Evolutionary conservation across 176 grass and related monocot species (phyloP), one percentile per base, ranked within the genome.

Genomic region (Hordeum marinum): DNA sequence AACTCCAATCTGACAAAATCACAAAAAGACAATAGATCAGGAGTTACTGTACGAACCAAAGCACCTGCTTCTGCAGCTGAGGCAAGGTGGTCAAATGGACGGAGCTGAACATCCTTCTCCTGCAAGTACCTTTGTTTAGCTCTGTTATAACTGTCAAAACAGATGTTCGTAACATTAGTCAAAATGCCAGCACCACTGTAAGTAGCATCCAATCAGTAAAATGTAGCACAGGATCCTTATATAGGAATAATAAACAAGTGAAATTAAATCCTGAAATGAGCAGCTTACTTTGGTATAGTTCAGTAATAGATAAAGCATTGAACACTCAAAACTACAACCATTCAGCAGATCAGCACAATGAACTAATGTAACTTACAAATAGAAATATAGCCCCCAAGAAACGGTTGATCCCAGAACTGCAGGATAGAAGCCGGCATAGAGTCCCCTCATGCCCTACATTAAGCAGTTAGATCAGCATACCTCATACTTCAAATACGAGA

Each of bases 321-420:
- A 75, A 46, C 12, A 58, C 1, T 27, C n/a, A 21, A 68, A 23
- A 39, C 3, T 76, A 52, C 60, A 24, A 84, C 7, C 31, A 46
- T 77, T 69, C 8, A 55, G 46, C 75, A 48, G 25, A 67, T 69
- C 11, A 39, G 57, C 65, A 58, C 17, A 82, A 76, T 41, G 6
- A 82, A 78, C 31, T 43, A 42, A 63, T 72, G 75, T 9, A 50
- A 88, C 90, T 98, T 98, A 98, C 96, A 98, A 98, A 80, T 92
- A 92, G 89, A 98, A 98, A 85, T 98, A 98, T 67, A 98, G 84
- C 0, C 96, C 96, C 96, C 96, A 98, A 54, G 96, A 98, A 89
- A 90, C 86, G 69, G 93, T 92, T 61, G 96, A 98, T 69, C 96
- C 96, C 81, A 95, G 83, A 84, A 98, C 93, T 40, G 96, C 96